Base-by-base conservation (phyloP, 163 green algal genomes). In the Scenedesmus sp. region DNA sequence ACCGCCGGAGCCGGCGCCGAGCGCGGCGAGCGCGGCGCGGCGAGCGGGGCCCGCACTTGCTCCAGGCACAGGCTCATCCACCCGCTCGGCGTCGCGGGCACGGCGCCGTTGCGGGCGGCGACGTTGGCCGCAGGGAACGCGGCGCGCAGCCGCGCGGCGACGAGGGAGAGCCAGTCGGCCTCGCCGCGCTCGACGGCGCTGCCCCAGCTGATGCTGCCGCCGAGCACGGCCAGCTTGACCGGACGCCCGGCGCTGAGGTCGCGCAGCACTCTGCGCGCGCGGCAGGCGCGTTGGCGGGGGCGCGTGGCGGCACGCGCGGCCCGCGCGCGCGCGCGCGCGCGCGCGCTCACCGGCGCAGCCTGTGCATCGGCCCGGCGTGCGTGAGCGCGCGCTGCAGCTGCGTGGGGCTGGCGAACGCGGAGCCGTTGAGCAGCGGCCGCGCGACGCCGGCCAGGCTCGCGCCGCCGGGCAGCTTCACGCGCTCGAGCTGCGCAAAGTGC, bases 51-150 rank as follows among this genome's bases (percentile, higher is more conserved):
- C n/a, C n/a, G n/a, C n/a, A n/a, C n/a, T n/a, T n/a, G 45, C 45
- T 70, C 54, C 45, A 78, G 48, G 48, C 77, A 83, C 60, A 74
- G 69, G 66, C 74, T 78, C 31, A 71, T 70, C 33, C 78, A 83
- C 14, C 31, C 45, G 45, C 47, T 69, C 2, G 54, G 56, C 1
- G 77, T 83, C 26, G 62, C 77, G 9, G 77, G 77, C 6, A 75
- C 72, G 60, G 66, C 78, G 58, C 77, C 77, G 31, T 83, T 83
- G 14, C 66, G 71, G 31, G 34, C 47, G 11, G 45, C 62, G n/a
- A 83, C 33, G 9, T 73, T 73, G 33, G 66, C 58, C 22, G 33
- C 28, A 11, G 65, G 77, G 62, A 75, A 83, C 1, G 29, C 45
- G 2, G 26, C 17, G 13, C 50, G 50, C 17, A 83, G 60, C 24